A percentile compares a stretch with the other conserved stretches of the same genome.
These are phyloP conservation scores for Oehlia diaphana DNA, from an alignment of 192 early-diverging fungal species.

Conservation along the genomic window DNA sequence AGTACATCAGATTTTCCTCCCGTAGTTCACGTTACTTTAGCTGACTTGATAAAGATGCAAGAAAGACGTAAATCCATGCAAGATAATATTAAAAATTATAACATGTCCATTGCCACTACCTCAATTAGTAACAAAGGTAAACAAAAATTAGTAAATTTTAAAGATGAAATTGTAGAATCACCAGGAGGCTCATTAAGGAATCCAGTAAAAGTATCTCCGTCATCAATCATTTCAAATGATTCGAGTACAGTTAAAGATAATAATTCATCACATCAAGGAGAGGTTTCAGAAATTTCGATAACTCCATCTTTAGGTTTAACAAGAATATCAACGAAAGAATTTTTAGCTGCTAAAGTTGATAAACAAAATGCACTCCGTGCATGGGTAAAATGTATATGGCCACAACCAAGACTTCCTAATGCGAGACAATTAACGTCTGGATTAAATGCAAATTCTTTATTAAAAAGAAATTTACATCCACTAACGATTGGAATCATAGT, in stretches of 20 bases:
- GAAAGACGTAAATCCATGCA: background rate
- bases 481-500: background rate
- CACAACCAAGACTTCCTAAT: background rate
- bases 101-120: background rate
- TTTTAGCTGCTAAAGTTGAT: background rate
- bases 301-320: background rate
- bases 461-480: background rate
- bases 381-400: conserved; percentile 2
- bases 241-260: background rate
- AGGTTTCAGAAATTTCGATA: background rate
- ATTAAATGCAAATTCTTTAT: background rate
- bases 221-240: background rate
- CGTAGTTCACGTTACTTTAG: background rate
- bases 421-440: background rate
- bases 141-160: background rate
- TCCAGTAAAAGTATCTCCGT: background rate
- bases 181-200: background rate
- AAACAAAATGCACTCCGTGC: background rate
- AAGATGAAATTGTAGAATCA: background rate
- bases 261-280: background rate
- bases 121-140: background rate
- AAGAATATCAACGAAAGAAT: background rate
- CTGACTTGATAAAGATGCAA: background rate
- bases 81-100: background rate
- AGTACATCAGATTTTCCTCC: background rate